Evolutionary conservation across 2,329 filamentous ascomycete species (phyloP), one percentile per base, ranked within the genome.

Genomic region (Chalara sp.): DNA sequence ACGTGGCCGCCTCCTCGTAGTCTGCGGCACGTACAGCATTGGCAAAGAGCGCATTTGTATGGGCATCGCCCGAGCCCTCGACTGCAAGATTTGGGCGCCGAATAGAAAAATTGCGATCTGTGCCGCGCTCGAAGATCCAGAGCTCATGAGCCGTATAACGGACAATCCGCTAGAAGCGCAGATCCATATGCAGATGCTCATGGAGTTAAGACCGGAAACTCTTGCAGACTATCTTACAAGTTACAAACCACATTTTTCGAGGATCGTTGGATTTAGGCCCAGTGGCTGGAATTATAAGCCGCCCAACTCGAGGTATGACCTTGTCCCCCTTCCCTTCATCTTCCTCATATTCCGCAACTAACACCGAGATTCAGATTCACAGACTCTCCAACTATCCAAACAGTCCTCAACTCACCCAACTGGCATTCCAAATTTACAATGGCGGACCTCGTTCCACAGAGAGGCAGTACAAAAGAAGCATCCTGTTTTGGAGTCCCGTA

Each of bases 21-120:
- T 99, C 6, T 95, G 96, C 54, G 93, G 93, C 43, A 99, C 93
- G 0, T 99, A 99, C 70, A 95, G 87, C 60, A 99, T 99, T 62
- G 93, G 93, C 63, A 99, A 99, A 70, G 93, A 99, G 68, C 86
- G 91, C 40, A 91, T 99, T 58, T 97, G 92, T 65, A 76, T 96
- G 32, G 91, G 89, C 42, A 95, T 99, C 56, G 93, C 93, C 4
- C 81, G 85, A 60, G 91, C 91, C 0, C 75, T 99, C 2, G 76
- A 83, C 39, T 88, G 84, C 59, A 96, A 95, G 64, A 97, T 99
- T 55, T 99, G 86, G 63, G 92, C 92, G 0, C 82, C 89, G 1
- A 74, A 89, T 0, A 76, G 79, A 48, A 99, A 99, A 70, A 86
- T 89, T 65, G 82, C 84, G 56, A 89, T 97, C 30, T 91, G 89